Percentiles rank a stretch among this genome's conserved stretches.
Evolutionary conservation across 768 basidiomycete species (phyloP).

Genomic region (Pleurotus cornucopiae): DNA sequence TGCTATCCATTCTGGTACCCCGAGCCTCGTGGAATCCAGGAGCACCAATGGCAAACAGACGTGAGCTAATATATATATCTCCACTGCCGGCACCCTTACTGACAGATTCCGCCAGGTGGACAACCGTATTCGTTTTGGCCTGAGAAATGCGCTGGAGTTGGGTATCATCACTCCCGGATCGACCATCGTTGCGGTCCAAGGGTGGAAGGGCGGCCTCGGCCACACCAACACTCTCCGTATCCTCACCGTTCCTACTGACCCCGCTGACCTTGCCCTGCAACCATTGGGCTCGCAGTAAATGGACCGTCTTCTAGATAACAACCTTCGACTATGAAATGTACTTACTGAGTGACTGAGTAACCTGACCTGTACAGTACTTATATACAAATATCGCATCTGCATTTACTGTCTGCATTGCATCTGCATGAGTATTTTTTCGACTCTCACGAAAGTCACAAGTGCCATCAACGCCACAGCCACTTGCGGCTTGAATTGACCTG

Average conservation of each 20-base stretch:
- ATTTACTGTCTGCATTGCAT: too few species aligned
- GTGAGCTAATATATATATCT: slow-evolving; percentile 40
- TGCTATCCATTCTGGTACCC: slow-evolving; percentile 97
- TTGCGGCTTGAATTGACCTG: neutral
- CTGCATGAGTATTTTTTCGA: too few species aligned
- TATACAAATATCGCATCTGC: too few species aligned
- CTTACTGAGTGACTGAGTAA: neutral
- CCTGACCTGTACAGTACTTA: neutral
- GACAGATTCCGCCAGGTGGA: slow-evolving; percentile 51
- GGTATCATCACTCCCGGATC: slow-evolving; percentile 86
- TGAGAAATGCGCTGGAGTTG: slow-evolving; percentile 77
- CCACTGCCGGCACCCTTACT: too few species aligned
- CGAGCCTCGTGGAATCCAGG: slow-evolving; percentile 85
- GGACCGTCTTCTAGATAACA: slow-evolving; percentile 3
- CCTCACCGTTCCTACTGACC: slow-evolving; percentile 77
- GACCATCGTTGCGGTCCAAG: slow-evolving; percentile 93
- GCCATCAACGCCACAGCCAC: neutral
- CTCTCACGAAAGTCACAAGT: neutral
- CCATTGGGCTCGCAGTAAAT: slow-evolving; percentile 31
- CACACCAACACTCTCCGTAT: slow-evolving; percentile 92
- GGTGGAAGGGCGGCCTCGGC: slow-evolving; percentile 98
- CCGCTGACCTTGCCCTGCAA: slow-evolving; percentile 73
- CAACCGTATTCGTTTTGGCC: slow-evolving; percentile 85
- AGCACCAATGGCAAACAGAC: slow-evolving; percentile 96
- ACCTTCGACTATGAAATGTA: neutral